These are phyloP conservation scores for Mucor circinelloides DNA, from an alignment of 371 early-diverging fungal genomes.

Conservation along the genomic window DNA sequence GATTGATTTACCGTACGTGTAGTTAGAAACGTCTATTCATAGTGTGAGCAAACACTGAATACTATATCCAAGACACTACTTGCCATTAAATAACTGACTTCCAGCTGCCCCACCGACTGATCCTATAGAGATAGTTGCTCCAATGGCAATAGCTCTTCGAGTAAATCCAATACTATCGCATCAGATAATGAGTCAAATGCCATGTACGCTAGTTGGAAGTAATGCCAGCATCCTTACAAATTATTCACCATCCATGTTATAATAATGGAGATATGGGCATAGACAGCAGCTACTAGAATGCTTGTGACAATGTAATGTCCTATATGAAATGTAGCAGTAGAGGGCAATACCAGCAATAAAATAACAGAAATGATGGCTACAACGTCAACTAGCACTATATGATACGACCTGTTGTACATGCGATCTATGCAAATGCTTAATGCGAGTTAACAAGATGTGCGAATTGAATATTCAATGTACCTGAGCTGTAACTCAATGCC, in stretches of 20 bases:
- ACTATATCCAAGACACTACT: background rate
- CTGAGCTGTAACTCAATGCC: conserved; percentile 31
- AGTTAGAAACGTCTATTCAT: background rate
- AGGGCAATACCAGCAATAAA: background rate
- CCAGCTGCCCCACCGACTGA: conserved; percentile 44
- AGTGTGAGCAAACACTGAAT: background rate
- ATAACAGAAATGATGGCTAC: conserved; percentile 16
- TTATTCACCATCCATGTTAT: conserved; percentile 49
- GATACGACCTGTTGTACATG: conserved; percentile 35
- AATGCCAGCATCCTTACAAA: conserved; percentile 22
- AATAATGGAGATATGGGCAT: conserved; percentile 41
- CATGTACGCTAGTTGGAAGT: background rate
- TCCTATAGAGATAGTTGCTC: conserved; percentile 42
- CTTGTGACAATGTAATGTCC: conserved; percentile 24
- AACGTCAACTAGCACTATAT: conserved; percentile 33
- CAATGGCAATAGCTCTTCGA: conserved; percentile 43
- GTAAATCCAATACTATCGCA: conserved; percentile 37
- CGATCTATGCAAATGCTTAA: background rate
- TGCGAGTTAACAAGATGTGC: too few relatives aligned
- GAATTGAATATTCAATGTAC: too few relatives aligned
- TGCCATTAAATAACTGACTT: conserved; percentile 42
- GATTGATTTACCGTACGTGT: conserved; percentile 20
- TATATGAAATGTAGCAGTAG: background rate
- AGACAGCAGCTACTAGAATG: conserved; percentile 31
- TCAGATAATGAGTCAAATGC: background rate